A percentile compares a stretch with the other conserved stretches of the same genome.
Evolutionary conservation across 371 early-diverging fungal species (phyloP).

Genomic region (Mortierella sp.): DNA sequence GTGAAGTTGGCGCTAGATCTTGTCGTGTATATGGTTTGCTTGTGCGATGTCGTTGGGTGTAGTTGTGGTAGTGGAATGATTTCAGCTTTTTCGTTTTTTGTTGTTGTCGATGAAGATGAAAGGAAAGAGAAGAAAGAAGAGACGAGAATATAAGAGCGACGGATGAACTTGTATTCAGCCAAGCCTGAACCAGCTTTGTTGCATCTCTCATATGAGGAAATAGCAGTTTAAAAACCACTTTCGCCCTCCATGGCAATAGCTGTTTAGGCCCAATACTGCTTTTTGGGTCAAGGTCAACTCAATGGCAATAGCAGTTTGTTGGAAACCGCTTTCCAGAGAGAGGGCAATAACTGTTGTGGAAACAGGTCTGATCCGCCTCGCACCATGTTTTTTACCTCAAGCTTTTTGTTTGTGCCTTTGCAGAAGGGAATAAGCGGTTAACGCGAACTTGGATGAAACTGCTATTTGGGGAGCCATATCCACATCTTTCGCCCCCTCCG

Average conservation of each 20-base stretch:
- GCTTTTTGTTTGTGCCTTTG: background rate
- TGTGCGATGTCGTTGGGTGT: background rate
- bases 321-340: background rate
- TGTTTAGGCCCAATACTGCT: background rate
- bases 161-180: slow-evolving; percentile 5
- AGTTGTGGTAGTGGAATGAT: background rate
- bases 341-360: background rate
- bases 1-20: background rate
- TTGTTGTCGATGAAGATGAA: background rate
- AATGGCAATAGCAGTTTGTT: background rate
- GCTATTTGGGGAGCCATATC: background rate
- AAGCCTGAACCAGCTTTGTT: slow-evolving; percentile 1
- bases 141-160: background rate
- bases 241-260: background rate
- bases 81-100: background rate
- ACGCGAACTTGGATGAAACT: background rate
- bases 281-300: background rate
- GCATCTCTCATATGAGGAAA: background rate
- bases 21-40: background rate
- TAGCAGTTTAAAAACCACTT: background rate
- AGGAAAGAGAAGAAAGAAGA: background rate
- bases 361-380: background rate
- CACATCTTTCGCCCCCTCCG: background rate
- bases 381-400: background rate
- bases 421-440: background rate